Percentiles rank a stretch among this genome's conserved stretches.
Conservation (phyloP, 1,139 yeast genomes). For the Candida anutae region DNA sequence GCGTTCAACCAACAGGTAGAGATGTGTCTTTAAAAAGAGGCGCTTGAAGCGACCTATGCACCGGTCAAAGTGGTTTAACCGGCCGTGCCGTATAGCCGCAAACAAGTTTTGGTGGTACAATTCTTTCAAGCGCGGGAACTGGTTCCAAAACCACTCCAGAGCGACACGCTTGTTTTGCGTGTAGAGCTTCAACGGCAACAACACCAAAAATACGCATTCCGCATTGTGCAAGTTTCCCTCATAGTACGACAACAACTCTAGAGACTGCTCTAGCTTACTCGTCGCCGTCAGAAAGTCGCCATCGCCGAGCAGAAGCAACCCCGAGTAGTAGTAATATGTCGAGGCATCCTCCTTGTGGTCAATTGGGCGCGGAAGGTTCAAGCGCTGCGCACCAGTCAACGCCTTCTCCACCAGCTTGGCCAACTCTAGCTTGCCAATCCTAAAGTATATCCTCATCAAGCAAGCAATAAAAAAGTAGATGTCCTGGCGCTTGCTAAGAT, state of each 20-base stretch:
- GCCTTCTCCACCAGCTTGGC: conserved; percentile 78
- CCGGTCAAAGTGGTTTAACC: conserved; percentile 41
- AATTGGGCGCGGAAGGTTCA: conserved; percentile 35
- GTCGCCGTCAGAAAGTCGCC: conserved; percentile 49
- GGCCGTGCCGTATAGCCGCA: conserved; percentile 45
- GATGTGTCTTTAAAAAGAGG: conserved; percentile 48
- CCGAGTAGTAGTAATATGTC: conserved; percentile 59
- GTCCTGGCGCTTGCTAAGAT: conserved; percentile 50
- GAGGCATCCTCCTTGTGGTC: conserved; percentile 45
- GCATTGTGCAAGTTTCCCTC: conserved; percentile 16
- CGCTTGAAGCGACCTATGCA: conserved; percentile 38
- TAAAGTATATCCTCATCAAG: conserved; percentile 66
- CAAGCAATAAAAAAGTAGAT: conserved; percentile 70
- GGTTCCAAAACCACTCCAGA: conserved; percentile 27
- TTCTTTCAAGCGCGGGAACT: conserved; percentile 33
- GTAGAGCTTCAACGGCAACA: conserved; percentile 50
- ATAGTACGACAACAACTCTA: conserved; percentile 23
- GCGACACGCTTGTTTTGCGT: conserved; percentile 35
- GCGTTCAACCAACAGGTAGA: conserved; percentile 55
- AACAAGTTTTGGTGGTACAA: conserved; percentile 45
- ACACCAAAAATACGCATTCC: conserved; percentile 37
- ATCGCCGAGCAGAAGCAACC: conserved; percentile 55
- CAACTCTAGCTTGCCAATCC: conserved; percentile 60
- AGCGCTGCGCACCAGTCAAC: conserved; percentile 45
- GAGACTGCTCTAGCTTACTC: conserved; percentile 41